Conservation (phyloP, 2,329 filamentous ascomycete genomes). For the Penicillium glabrum region DNA sequence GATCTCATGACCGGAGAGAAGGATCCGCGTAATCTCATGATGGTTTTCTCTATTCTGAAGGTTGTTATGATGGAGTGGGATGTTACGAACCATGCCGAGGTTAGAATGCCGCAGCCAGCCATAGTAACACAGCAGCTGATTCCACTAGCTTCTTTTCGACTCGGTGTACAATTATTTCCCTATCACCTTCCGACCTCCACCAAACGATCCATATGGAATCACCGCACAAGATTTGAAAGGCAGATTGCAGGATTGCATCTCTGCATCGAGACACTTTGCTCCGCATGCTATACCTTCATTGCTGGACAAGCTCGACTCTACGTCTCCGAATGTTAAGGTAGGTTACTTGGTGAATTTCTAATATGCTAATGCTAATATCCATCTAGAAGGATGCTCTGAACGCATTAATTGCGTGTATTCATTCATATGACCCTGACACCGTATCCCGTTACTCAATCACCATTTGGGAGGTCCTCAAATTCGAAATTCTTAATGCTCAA, state of each 20-base stretch:
- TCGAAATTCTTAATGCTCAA: conserved; percentile 66
- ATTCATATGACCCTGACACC: conserved; percentile 59
- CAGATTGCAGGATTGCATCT: conserved; percentile 63
- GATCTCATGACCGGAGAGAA: conserved; percentile 68
- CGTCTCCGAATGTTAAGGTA: conserved; percentile 66
- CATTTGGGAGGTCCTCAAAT: conserved; percentile 68
- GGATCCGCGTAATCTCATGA: conserved; percentile 68
- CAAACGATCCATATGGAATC: conserved; percentile 68
- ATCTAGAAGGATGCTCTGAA: conserved; percentile 62
- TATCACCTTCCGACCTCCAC: conserved; percentile 68
- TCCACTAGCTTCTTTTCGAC: conserved; percentile 57
- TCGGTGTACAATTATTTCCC: conserved; percentile 72
- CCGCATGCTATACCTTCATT: conserved; percentile 66
- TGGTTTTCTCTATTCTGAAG: conserved; percentile 66
- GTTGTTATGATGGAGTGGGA: conserved; percentile 70
- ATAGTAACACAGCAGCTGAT: conserved; percentile 16
- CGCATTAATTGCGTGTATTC: conserved; percentile 60
- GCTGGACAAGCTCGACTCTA: conserved; percentile 68
- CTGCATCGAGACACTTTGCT: conserved; percentile 63
- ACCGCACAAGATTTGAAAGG: conserved; percentile 68
- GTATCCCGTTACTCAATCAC: conserved; percentile 64
- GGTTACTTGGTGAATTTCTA: not conserved
- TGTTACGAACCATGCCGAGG: conserved; percentile 60
- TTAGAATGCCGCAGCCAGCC: conserved; percentile 24
- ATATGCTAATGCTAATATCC: not conserved